These are phyloP conservation scores for Chaetomidium leptoderma DNA, from an alignment of 495 filamentous ascomycete species.

Conservation along the genomic window DNA sequence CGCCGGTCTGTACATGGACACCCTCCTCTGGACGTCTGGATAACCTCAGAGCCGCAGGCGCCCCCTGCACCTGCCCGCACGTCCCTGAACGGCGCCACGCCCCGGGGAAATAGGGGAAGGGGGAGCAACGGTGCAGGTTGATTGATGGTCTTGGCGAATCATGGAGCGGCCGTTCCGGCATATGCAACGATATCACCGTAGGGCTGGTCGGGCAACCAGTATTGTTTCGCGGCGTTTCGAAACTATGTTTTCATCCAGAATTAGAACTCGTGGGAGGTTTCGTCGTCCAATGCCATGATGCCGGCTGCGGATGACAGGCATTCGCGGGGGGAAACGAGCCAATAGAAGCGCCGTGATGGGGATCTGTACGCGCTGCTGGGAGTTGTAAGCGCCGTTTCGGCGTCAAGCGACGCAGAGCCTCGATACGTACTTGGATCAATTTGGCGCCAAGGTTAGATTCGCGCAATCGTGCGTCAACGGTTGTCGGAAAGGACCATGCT, in stretches of 20 bases:
- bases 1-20: constrained; percentile 6
- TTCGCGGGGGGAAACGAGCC: constrained; percentile 13
- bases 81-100: constrained; percentile 10
- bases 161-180: background rate
- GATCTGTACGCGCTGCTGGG: constrained; percentile 9
- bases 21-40: constrained; percentile 4
- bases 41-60: constrained; percentile 15
- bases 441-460: constrained; percentile 21
- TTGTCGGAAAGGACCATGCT: background rate
- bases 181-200: constrained; percentile 20
- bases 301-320: background rate
- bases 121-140: constrained; percentile 2
- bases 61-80: constrained; percentile 2
- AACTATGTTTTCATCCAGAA: constrained; percentile 12
- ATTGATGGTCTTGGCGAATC: background rate
- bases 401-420: constrained; percentile 23
- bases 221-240: constrained; percentile 16
- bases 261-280: constrained; percentile 9
- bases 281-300: constrained; percentile 19
- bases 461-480: constrained; percentile 12
- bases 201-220: constrained; percentile 5
- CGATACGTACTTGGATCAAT: constrained; percentile 10
- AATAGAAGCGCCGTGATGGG: constrained; percentile 20
- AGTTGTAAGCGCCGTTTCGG: constrained; percentile 26
- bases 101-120: background rate